Percentiles rank a stretch among this genome's conserved stretches.
Conservation (phyloP, 2,329 filamentous ascomycete species). For the Paecilomyces niveus region DNA sequence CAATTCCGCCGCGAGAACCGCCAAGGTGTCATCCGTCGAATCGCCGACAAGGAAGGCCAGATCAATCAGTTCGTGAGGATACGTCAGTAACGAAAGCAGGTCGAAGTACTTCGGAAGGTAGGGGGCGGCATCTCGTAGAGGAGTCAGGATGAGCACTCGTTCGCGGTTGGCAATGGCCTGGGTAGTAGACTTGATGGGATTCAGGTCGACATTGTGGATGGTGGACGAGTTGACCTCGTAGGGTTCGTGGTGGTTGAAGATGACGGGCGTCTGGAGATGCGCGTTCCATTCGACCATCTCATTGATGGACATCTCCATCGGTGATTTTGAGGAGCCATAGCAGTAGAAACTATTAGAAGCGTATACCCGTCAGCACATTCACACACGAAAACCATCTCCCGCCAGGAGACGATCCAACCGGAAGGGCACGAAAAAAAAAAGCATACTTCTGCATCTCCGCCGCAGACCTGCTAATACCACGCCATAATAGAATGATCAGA, state of each 20-base stretch:
- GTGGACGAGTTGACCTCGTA: slow-evolving; percentile 74
- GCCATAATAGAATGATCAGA: slow-evolving; percentile 76
- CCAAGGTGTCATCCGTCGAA: slow-evolving; percentile 82
- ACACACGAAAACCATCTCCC: not conserved
- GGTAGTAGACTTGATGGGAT: slow-evolving; percentile 71
- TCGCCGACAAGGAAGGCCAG: slow-evolving; percentile 92
- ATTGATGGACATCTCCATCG: slow-evolving; percentile 89
- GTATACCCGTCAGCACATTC: slow-evolving; percentile 2
- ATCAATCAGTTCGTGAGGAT: slow-evolving; percentile 92
- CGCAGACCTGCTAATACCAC: slow-evolving; percentile 70
- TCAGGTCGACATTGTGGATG: slow-evolving; percentile 77
- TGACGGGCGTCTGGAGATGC: slow-evolving; percentile 83
- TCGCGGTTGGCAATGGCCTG: slow-evolving; percentile 76
- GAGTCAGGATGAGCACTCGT: slow-evolving; percentile 83
- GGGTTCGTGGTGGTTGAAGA: slow-evolving; percentile 92
- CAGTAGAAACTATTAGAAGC: slow-evolving; percentile 72
- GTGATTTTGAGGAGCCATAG: slow-evolving; percentile 91
- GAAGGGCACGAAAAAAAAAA: not conserved
- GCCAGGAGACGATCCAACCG: not conserved
- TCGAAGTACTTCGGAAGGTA: slow-evolving; percentile 90
- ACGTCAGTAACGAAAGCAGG: slow-evolving; percentile 79
- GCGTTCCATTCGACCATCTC: slow-evolving; percentile 85
- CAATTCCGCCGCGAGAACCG: slow-evolving; percentile 76
- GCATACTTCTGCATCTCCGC: slow-evolving; percentile 84
- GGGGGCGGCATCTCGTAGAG: slow-evolving; percentile 77